Evolutionary conservation across 257 asterid species (phyloP), one percentile per base, ranked within the genome.

Genomic region (Penstemon davidsonii): DNA sequence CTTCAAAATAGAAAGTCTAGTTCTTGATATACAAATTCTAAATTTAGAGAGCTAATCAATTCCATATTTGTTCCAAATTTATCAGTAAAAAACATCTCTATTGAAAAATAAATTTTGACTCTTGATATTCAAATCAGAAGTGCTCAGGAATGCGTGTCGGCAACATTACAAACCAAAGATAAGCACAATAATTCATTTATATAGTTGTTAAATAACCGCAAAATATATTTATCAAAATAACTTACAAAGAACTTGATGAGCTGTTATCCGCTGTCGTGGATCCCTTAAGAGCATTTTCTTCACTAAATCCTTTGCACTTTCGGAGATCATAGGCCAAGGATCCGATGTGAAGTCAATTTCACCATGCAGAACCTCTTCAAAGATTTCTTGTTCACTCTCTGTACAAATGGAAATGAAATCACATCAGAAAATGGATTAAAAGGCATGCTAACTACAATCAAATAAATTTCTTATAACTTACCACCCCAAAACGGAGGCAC

Each of bases 401-500:
- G 73, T 19, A 41, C 39, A 69, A 64, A 55, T 40, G 18, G 15
- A 71, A 13, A 5, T 8, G 10, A 2, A 45, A 11, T 8, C 13
- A 69, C 25, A 11, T 6, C 1, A 7, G 46, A 8, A 39, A 38
- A 47, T n/a, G 11, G 4, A 46, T 9, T 7, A 37, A 59, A 66
- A 11, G 6, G 6, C 25, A 53, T 41, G 12, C 8, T 11, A 53
- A 9, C 11, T 39, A 52, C 4, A 10, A 39, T 7, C 6, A 18
- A 25, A 10, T 13, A 18, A 19, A 67, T 67, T 10, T 42, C 10
- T 19, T 43, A 10, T 1, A 18, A 19, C 76, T 77, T 59, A 77
- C 81, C 81, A 50, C 71, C 81, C 78, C 81, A 77, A 53, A 77
- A 77, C 7, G 78, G 78, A 73, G 78, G 78, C 60, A 73, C 78